Conservation (phyloP, 2,329 filamentous ascomycete species). For the Fusarium graminum region DNA sequence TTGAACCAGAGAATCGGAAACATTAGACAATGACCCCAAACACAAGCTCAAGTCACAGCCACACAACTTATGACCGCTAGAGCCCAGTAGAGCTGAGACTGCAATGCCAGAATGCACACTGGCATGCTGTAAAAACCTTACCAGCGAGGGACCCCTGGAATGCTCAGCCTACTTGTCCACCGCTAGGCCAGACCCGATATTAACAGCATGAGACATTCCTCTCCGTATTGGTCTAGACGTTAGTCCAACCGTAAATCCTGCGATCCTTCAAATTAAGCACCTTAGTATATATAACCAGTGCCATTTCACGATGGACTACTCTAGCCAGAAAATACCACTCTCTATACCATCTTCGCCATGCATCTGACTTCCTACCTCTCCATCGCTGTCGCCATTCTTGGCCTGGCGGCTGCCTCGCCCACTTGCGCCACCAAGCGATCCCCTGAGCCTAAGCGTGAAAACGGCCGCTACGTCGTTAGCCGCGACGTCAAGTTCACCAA, state of each 20-base stretch:
- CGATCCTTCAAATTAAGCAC: neutral
- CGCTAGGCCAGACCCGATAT: slow-evolving; percentile 21
- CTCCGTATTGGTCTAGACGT: slow-evolving; percentile 22
- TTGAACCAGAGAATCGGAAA: neutral
- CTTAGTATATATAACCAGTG: slow-evolving; percentile 7
- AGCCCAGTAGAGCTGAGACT: neutral
- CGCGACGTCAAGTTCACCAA: slow-evolving; percentile 42
- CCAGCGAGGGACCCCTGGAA: slow-evolving; percentile 19
- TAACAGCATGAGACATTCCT: slow-evolving; percentile 25
- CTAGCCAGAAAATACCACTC: neutral
- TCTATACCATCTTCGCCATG: slow-evolving; percentile 18
- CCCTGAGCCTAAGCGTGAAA: slow-evolving; percentile 27
- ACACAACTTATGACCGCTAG: slow-evolving; percentile 1
- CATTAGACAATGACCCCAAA: neutral
- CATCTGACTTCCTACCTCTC: slow-evolving; percentile 37
- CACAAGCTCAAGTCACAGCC: neutral
- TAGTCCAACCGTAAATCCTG: slow-evolving; percentile 13
- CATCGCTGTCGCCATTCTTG: slow-evolving; percentile 26
- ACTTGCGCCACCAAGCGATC: slow-evolving; percentile 31
- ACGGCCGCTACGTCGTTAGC: slow-evolving; percentile 46
- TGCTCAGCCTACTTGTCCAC: slow-evolving; percentile 16
- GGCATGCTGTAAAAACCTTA: slow-evolving; percentile 20
- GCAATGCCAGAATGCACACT: neutral
- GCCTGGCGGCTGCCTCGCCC: slow-evolving; percentile 31
- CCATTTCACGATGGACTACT: neutral